Conservation (phyloP, 768 basidiomycete genomes). For the Naganishia antarctica region DNA sequence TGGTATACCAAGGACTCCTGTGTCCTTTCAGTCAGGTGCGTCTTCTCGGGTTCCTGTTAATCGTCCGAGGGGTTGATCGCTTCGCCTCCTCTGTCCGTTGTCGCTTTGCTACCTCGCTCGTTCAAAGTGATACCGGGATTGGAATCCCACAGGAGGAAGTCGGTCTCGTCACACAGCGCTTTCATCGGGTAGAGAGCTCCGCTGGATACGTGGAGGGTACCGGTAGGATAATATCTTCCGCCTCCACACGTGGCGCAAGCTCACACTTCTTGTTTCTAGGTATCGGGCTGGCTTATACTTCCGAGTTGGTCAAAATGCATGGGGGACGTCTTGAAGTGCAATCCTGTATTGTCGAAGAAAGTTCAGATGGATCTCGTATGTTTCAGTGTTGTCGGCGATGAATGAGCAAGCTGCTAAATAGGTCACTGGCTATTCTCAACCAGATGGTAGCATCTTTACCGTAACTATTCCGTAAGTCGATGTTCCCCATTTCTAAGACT, state of each 20-base stretch:
- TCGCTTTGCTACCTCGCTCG: no score
- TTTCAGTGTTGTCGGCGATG: neutral
- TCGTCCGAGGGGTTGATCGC: no score
- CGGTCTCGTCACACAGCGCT: conserved; percentile 47
- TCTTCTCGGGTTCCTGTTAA: no score
- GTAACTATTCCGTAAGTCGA: conserved; percentile 36
- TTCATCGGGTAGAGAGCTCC: conserved; percentile 48
- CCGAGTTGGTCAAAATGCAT: conserved; percentile 51
- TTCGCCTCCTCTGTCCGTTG: no score
- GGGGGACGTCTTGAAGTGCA: conserved; percentile 46
- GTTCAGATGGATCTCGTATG: conserved; percentile 37
- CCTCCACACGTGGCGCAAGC: no score
- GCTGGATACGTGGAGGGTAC: conserved; percentile 48
- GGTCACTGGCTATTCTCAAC: neutral
- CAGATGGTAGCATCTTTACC: conserved; percentile 32
- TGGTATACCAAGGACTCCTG: conserved; percentile 37
- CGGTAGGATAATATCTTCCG: conserved; percentile 18
- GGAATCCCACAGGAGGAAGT: conserved; percentile 49
- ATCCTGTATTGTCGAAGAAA: conserved; percentile 39
- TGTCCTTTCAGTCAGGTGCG: conserved; percentile 47
- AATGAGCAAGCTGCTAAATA: neutral
- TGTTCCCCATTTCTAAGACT: no score
- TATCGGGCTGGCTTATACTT: conserved; percentile 46
- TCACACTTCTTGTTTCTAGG: conserved; percentile 17
- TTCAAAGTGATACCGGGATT: conserved; percentile 51